phyloP scores from a whole-genome alignment of 2,329 filamentous ascomycete genomes.

The Aspergillus fumigatus region DNA sequence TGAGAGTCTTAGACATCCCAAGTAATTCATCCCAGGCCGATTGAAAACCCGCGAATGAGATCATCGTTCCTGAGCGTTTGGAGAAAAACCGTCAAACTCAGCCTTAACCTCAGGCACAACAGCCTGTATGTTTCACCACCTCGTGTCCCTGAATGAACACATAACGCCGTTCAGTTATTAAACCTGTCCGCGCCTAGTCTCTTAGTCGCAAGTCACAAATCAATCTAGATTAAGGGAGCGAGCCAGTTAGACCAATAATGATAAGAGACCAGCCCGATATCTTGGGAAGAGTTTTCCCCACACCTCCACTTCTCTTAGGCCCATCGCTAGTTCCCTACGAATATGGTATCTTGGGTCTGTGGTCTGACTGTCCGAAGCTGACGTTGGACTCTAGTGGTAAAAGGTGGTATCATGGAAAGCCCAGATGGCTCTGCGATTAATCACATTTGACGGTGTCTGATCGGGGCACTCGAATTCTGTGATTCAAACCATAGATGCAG shows the following conservation, averaged over 20 bases:
- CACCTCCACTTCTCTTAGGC: conserved; percentile 14
- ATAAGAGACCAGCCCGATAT: neutral
- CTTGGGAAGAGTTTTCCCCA: conserved; percentile 11
- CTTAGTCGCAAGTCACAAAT: neutral
- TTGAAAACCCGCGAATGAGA: neutral
- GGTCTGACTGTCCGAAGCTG: conserved; percentile 8
- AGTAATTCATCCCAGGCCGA: neutral
- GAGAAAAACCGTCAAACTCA: neutral
- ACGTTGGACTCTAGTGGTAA: neutral
- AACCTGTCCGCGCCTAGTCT: neutral
- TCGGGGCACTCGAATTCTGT: neutral
- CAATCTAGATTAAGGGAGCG: neutral
- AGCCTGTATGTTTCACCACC: neutral
- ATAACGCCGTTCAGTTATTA: neutral
- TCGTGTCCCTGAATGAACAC: neutral
- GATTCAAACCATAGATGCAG: neutral
- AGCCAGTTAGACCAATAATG: neutral
- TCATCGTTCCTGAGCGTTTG: neutral
- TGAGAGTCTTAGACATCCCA: neutral
- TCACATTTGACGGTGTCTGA: neutral
- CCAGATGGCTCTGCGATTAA: neutral
- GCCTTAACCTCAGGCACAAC: neutral
- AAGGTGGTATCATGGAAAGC: neutral
- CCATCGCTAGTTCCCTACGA: conserved; percentile 3
- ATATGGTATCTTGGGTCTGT: neutral